phyloP scores from a whole-genome alignment of 768 basidiomycete genomes.

The Macrolepiota albuminosa region DNA sequence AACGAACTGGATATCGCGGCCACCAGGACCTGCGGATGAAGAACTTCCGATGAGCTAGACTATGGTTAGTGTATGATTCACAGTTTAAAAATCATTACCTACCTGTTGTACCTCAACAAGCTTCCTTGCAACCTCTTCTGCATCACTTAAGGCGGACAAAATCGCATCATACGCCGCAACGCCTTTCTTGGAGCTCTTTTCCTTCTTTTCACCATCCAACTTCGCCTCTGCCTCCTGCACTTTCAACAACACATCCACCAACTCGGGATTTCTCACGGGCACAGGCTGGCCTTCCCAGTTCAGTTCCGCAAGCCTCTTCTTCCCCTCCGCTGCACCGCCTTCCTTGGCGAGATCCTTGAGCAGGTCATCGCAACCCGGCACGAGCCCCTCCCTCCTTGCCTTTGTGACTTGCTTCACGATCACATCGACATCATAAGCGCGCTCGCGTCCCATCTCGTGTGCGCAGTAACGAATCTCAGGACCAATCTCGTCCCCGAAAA shows the following conservation, averaged over 20 bases:
- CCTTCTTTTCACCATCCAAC: slow-evolving; percentile 34
- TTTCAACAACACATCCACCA: slow-evolving; percentile 81
- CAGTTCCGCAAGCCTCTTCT: slow-evolving; percentile 55
- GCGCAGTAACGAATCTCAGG: slow-evolving; percentile 92
- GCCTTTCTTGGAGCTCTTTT: slow-evolving; percentile 55
- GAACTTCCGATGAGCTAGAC: slow-evolving; percentile 37
- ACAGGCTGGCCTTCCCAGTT: slow-evolving; percentile 81
- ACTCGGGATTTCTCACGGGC: slow-evolving; percentile 84
- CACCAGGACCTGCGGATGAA: slow-evolving; percentile 33
- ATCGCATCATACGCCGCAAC: slow-evolving; percentile 88
- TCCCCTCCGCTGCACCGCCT: slow-evolving; percentile 30
- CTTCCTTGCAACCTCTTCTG: slow-evolving; percentile 79
- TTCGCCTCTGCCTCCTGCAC: slow-evolving; percentile 74
- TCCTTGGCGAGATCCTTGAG: slow-evolving; percentile 47
- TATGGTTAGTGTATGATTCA: slow-evolving; percentile 2
- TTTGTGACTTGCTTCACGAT: slow-evolving; percentile 64
- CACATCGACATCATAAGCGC: slow-evolving; percentile 77
- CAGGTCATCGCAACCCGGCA: slow-evolving; percentile 57
- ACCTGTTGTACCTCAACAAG: slow-evolving; percentile 85
- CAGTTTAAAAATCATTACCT: slow-evolving; percentile 1
- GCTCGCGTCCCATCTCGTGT: slow-evolving; percentile 75
- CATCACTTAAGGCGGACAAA: slow-evolving; percentile 81
- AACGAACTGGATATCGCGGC: slow-evolving; percentile 77
- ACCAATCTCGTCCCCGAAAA: slow-evolving; percentile 82
- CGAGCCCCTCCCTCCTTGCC: slow-evolving; percentile 52